These are phyloP conservation scores for Echinochloa phyllopogon DNA, from an alignment of 176 grass and related monocot genomes.

Conservation along the genomic window DNA sequence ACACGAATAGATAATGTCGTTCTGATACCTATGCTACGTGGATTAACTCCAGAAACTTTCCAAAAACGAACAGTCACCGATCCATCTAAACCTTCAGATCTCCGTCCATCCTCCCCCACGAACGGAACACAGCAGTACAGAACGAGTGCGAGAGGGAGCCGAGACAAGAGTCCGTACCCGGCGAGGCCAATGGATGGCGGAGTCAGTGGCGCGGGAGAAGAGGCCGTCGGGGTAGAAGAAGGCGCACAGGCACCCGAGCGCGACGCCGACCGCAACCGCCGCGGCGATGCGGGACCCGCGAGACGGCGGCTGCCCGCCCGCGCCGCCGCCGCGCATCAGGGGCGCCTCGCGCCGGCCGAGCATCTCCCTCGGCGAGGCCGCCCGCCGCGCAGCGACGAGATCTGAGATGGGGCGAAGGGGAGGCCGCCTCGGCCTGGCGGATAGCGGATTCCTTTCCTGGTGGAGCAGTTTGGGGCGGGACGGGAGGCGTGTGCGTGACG, in stretches of 20 bases:
- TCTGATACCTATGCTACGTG: not conserved
- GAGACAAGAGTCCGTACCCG: conserved; percentile 42
- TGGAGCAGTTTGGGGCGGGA: not conserved
- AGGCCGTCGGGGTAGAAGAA: conserved; percentile 95
- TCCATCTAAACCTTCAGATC: conserved; percentile 28
- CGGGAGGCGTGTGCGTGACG: conserved; percentile 34
- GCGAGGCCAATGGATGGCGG: conserved; percentile 43
- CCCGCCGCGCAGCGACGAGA: conserved; percentile 32
- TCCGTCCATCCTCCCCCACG: not conserved
- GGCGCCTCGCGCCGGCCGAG: conserved; percentile 72
- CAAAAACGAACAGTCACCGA: not conserved
- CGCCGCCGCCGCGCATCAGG: conserved; percentile 57
- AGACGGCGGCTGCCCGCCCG: conserved; percentile 52
- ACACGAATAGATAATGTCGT: not conserved
- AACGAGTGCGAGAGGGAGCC: not conserved
- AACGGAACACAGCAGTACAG: not conserved
- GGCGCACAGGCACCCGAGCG: conserved; percentile 77
- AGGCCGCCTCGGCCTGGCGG: not conserved
- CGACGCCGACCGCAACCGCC: conserved; percentile 71
- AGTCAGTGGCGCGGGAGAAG: conserved; percentile 51
- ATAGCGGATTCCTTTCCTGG: not conserved
- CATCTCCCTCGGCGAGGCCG: conserved; percentile 49
- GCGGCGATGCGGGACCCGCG: conserved; percentile 82
- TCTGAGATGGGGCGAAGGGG: not conserved
- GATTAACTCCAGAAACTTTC: conserved; percentile 5